These are phyloP conservation scores for Lepidium didymum DNA, from an alignment of 345 rosid species.

Conservation along the genomic window DNA sequence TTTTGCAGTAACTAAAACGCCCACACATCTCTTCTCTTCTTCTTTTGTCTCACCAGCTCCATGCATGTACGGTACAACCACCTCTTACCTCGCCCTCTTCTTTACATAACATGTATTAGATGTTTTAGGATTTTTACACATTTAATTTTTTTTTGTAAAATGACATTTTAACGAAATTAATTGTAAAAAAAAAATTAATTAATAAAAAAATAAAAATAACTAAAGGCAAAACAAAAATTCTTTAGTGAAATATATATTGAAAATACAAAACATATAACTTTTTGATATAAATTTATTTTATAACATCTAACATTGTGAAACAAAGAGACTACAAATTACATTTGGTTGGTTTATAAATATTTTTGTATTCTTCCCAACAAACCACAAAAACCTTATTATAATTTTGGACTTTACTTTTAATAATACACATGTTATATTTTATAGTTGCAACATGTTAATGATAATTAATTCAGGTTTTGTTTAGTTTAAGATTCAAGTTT, in stretches of 20 bases:
- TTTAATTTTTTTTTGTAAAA: too few species aligned
- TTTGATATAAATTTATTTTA: too few species aligned
- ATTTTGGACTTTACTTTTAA: not conserved
- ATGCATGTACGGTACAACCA: conserved; percentile 29
- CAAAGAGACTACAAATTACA: not conserved
- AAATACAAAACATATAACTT: too few species aligned
- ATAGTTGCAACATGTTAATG: not conserved
- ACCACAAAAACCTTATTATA: not conserved
- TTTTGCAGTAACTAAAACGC: conserved; percentile 30
- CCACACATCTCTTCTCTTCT: conserved; percentile 17
- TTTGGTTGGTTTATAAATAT: not conserved
- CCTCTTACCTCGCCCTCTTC: conserved; percentile 7
- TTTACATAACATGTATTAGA: not conserved
- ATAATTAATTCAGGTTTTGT: too few species aligned
- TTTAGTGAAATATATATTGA: too few species aligned
- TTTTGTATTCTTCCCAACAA: conserved; percentile 17
- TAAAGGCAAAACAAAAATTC: too few species aligned
- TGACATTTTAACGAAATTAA: too few species aligned
- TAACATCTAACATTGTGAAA: too few species aligned
- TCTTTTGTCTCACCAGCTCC: conserved; percentile 35
- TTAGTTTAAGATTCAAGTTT: too few species aligned
- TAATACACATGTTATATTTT: not conserved
- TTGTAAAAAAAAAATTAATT: too few species aligned
- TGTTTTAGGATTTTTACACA: too few species aligned
- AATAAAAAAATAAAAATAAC: too few species aligned